Percentiles rank a stretch among this genome's conserved stretches.
These are phyloP conservation scores for Aristolochia contorta DNA, from an alignment of 164 flowering plant genomes.

Conservation along the genomic window DNA sequence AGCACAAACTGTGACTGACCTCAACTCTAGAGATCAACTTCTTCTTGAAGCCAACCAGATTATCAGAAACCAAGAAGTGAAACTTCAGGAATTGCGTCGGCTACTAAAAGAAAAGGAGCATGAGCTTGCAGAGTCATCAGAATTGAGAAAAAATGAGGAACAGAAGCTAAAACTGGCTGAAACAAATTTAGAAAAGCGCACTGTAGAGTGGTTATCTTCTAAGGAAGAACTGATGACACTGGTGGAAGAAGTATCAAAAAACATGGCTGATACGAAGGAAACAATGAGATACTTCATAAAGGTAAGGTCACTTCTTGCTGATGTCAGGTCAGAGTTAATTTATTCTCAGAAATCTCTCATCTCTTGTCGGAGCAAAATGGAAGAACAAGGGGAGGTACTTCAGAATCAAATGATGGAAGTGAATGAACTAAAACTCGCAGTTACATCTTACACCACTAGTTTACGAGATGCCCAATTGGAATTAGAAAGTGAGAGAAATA, in stretches of 20 bases:
- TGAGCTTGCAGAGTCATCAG: conserved; percentile 34
- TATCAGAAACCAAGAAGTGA: conserved; percentile 48
- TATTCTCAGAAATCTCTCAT: conserved; percentile 59
- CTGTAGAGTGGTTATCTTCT: conserved; percentile 54
- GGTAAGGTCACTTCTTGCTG: conserved; percentile 58
- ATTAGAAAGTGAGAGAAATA: conserved; percentile 56
- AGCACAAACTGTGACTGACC: conserved; percentile 26
- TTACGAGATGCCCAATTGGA: conserved; percentile 56
- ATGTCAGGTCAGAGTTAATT: conserved; percentile 68
- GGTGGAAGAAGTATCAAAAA: conserved; percentile 34
- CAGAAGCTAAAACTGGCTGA: conserved; percentile 55
- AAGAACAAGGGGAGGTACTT: conserved; percentile 50
- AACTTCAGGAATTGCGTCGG: conserved; percentile 41
- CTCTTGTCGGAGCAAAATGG: conserved; percentile 48
- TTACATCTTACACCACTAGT: conserved; percentile 37
- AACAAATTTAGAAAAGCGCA: conserved; percentile 50
- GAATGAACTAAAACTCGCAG: conserved; percentile 40
- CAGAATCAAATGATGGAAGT: conserved; percentile 52
- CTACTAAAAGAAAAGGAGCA: conserved; percentile 40
- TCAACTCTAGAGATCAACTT: conserved; percentile 38
- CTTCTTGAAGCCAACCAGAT: conserved; percentile 50
- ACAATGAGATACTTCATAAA: conserved; percentile 46
- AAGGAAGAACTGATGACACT: conserved; percentile 52
- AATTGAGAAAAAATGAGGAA: conserved; percentile 32
- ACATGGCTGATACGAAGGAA: conserved; percentile 28